A percentile compares a stretch with the other conserved stretches of the same genome.
phyloP scores from a whole-genome alignment of 352 stramenopile species.

The Phytophthora gonapodyides region DNA sequence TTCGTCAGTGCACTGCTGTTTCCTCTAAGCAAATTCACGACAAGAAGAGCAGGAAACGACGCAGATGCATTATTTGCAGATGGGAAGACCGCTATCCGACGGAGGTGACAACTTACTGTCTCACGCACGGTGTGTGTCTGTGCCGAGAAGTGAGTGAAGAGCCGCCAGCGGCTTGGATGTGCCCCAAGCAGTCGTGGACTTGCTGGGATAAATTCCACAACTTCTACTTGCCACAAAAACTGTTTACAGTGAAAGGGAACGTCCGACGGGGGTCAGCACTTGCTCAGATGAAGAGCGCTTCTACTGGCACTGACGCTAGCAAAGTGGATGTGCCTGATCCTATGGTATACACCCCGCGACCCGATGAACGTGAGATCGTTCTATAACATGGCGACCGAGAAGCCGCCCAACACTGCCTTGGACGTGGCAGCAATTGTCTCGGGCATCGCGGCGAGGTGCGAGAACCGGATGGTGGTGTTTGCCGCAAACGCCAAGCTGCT shows the following conservation, averaged over 20 bases:
- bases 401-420: no score
- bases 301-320: no score
- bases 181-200: background rate
- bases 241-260: conserved; percentile 4
- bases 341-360: no score
- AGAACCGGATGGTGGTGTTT: no score
- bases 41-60: conserved; percentile 7
- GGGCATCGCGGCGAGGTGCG: no score
- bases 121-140: conserved; percentile 5
- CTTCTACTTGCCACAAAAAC: conserved; percentile 4
- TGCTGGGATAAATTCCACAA: conserved; percentile 14
- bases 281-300: no score
- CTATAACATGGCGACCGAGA: no score
- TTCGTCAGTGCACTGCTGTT: background rate
- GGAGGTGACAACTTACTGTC: conserved; percentile 6
- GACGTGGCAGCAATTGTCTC: no score
- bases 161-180: background rate
- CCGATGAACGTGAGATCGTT: no score
- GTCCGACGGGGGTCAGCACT: background rate
- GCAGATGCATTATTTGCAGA: conserved; percentile 1
- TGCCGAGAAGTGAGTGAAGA: conserved; percentile 1
- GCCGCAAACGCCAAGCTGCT: no score
- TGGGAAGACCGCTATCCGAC: conserved; percentile 10
- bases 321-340: no score
- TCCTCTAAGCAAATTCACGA: conserved; percentile 5